These are phyloP conservation scores for Trichoderma brevicompactum DNA, from an alignment of 2,329 filamentous ascomycete species.

Conservation along the genomic window DNA sequence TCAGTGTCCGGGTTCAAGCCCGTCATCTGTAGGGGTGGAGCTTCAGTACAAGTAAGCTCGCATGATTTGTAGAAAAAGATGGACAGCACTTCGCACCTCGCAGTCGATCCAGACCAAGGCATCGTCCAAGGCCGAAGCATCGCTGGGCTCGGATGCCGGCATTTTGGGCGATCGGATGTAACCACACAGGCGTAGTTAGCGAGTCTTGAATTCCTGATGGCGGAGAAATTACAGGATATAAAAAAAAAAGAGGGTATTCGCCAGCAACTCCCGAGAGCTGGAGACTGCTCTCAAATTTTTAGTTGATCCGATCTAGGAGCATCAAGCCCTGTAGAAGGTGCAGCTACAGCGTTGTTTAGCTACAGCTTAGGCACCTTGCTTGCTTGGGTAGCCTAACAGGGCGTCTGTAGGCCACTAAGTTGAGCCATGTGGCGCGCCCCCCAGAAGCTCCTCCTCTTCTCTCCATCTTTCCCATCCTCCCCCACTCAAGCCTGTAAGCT, in stretches of 20 bases:
- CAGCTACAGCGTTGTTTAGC: background rate
- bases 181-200: conserved; percentile 5
- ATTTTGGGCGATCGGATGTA: conserved; percentile 13
- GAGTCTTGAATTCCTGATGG: background rate
- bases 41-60: background rate
- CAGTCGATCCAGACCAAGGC: conserved; percentile 86
- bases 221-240: background rate
- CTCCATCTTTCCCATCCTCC: background rate
- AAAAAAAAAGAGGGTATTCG: background rate
- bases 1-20: conserved; percentile 71
- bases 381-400: background rate
- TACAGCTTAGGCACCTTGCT: background rate
- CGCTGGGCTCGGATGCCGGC: conserved; percentile 5
- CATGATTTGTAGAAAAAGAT: background rate
- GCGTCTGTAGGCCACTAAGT: background rate
- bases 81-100: conserved; percentile 47
- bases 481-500: conserved; percentile 9
- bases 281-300: too few relatives aligned
- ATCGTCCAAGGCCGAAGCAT: conserved; percentile 44
- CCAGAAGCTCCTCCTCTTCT: background rate
- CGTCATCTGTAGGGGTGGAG: conserved; percentile 72
- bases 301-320: conserved; percentile 8
- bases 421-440: conserved; percentile 12
- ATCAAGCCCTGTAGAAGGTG: background rate
- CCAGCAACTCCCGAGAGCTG: background rate